Evolutionary conservation across 1,284 basidiomycete genomes (phyloP).

Genomic region (Bondarzewia mesenterica): DNA sequence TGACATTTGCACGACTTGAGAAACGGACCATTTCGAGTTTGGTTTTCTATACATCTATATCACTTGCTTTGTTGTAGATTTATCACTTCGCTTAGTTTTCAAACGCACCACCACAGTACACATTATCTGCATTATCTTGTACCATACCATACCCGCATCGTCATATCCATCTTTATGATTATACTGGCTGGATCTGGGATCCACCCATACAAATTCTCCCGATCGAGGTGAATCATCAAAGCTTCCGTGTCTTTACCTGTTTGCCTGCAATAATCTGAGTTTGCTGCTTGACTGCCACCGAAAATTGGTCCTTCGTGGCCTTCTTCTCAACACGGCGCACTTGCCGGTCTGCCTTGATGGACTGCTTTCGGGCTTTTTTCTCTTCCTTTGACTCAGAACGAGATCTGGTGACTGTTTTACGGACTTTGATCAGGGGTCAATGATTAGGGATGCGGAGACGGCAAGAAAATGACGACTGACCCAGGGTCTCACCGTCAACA

Average conservation of each 20-base stretch:
- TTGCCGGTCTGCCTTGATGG: conserved; percentile 77
- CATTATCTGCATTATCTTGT: conserved; percentile 3
- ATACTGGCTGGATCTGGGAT: conserved; percentile 1
- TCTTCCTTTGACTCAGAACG: conserved; percentile 82
- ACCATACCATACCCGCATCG: conserved; percentile 11
- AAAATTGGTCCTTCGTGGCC: conserved; percentile 67
- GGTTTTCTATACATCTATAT: background rate
- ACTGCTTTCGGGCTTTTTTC: conserved; percentile 83
- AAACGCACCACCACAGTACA: background rate
- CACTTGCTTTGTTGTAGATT: background rate
- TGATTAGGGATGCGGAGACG: conserved; percentile 1
- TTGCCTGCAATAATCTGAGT: conserved; percentile 43
- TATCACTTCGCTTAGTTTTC: background rate
- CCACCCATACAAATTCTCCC: background rate
- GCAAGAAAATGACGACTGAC: too few species aligned
- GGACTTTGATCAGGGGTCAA: too few species aligned
- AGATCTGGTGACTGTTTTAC: conserved; percentile 43
- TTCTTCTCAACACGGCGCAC: conserved; percentile 78
- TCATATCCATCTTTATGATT: conserved; percentile 3
- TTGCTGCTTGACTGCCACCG: conserved; percentile 68
- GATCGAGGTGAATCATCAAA: conserved; percentile 10
- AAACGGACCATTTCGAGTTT: background rate
- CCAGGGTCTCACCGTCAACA: background rate
- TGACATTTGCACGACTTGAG: background rate
- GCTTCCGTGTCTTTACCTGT: conserved; percentile 28